Evolutionary conservation across 768 basidiomycete genomes (phyloP), one percentile per base, ranked within the genome.

Genomic region (Auricularia auricula-judae): DNA sequence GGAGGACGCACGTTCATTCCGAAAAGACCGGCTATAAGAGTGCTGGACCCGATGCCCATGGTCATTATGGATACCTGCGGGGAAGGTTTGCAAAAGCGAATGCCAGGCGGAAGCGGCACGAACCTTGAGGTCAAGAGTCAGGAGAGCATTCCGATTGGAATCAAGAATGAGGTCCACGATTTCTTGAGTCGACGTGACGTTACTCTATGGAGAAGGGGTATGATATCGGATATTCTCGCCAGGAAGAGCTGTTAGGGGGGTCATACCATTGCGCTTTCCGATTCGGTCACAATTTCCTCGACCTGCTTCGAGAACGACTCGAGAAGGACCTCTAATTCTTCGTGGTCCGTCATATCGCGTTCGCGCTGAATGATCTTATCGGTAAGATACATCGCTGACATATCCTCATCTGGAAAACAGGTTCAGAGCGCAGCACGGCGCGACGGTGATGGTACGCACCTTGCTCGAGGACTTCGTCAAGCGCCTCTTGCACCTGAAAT

Each of bases 121-220:
- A 67, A 88, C 91, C 80, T 94, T 88, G 51, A 98, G 80, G 75
- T 98, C 95, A 39, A 98, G 82, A 58, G 92, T 91, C 23, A 98
- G 80, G 16, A 98, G 80, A 3, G 89, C 84, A 70, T 98, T 98
- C 60, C 96, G 88, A 77, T 97, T 97, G 60, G 94, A 90, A 74
- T 98, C 96, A 47, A 98, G 81, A 71, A 98, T 93, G 65, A 98
- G 82, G 74, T 98, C 96, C 2, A 96, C 92, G 63, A 98, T 98
- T 76, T 98, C 96, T 78, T 98, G 96, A 0, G 96, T 98, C 12
- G 94, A 93, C 76, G 94, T 90, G 44, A 98, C 91, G 72, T 98
- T 98, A 63, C 82, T 84, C 93, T 93, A 67, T 58, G 65, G 63
- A 36, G 39, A 54, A 58, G 58, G 43, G 43, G n/a, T 21, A 62